Evolutionary conservation across 805 yeast genomes (phyloP).

Genomic region (Candida sphagnicola): DNA sequence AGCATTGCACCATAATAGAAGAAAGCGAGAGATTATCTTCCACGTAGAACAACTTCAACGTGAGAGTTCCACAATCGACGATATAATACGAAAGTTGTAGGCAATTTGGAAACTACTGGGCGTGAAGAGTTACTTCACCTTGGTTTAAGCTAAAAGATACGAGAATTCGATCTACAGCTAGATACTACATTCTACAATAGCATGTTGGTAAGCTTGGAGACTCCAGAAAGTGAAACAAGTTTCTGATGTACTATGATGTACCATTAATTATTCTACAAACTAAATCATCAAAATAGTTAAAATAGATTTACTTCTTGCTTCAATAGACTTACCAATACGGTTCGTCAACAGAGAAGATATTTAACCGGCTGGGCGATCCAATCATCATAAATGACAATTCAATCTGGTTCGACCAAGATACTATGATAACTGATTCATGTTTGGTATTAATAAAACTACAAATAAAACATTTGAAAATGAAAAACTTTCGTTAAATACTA

Average conservation of each 20-base stretch:
- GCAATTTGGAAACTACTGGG: too few species aligned
- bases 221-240: constrained; percentile 35
- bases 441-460: neutral
- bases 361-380: constrained; percentile 12
- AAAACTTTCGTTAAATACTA: neutral
- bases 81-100: too few species aligned
- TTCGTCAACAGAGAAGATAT: constrained; percentile 33
- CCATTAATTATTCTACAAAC: constrained; percentile 18
- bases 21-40: too few species aligned
- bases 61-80: too few species aligned
- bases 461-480: neutral
- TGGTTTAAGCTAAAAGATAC: too few species aligned
- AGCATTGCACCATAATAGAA: too few species aligned
- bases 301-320: constrained; percentile 24
- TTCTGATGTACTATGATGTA: constrained; percentile 48
- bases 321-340: constrained; percentile 41
- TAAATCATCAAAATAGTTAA: neutral
- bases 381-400: neutral
- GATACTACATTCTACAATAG: neutral
- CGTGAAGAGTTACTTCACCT: too few species aligned
- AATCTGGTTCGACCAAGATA: constrained; percentile 16
- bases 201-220: constrained; percentile 48
- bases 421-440: constrained; percentile 5
- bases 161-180: too few species aligned
- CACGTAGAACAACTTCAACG: too few species aligned